These are phyloP conservation scores for Irpex sp. DNA, from an alignment of 1,284 basidiomycete genomes.

Conservation along the genomic window DNA sequence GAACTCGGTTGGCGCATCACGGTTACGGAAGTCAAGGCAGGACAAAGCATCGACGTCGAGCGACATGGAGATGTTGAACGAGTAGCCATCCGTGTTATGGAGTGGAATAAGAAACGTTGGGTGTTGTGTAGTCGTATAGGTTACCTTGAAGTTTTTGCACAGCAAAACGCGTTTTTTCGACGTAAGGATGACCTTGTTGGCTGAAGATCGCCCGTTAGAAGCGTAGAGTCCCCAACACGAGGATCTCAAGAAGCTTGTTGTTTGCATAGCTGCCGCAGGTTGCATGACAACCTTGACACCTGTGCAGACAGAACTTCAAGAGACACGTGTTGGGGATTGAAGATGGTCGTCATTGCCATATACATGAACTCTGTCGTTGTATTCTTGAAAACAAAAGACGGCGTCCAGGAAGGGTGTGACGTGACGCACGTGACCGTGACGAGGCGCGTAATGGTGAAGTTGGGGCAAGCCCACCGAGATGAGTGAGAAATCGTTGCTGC, in stretches of 20 bases:
- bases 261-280: neutral
- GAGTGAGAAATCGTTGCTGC: too few relatives aligned
- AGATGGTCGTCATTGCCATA: neutral
- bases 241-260: constrained; percentile 1
- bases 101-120: neutral
- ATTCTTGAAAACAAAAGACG: neutral
- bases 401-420: constrained; percentile 1
- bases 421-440: constrained; percentile 7
- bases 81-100: neutral
- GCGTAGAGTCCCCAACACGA: neutral
- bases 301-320: neutral
- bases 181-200: neutral
- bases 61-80: neutral
- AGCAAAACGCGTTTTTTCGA: neutral
- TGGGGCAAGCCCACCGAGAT: too few relatives aligned
- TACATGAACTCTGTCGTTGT: neutral
- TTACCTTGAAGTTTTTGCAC: neutral
- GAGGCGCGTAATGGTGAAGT: neutral
- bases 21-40: neutral
- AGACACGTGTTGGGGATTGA: neutral
- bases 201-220: neutral
- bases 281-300: neutral
- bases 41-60: neutral
- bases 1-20: neutral
- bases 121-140: neutral